A percentile compares a stretch with the other conserved stretches of the same genome.
Evolutionary conservation across 2,329 filamentous ascomycete genomes (phyloP).

Genomic region (Geosmithia putterillii): DNA sequence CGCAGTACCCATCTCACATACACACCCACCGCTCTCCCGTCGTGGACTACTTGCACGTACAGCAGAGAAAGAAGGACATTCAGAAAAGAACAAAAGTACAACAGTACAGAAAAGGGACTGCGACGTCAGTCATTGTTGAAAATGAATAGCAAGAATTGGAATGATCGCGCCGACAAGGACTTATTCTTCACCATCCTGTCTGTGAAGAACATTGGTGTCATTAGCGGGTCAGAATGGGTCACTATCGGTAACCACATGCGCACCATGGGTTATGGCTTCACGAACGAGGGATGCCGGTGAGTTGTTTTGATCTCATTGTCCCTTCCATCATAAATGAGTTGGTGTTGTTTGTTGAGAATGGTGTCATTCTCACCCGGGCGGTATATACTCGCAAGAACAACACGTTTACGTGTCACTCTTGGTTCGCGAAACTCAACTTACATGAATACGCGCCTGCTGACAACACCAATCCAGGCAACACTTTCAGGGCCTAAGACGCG

Average conservation of each 20-base stretch:
- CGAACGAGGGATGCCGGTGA: constrained; percentile 52
- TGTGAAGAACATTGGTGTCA: constrained; percentile 51
- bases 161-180: constrained; percentile 48
- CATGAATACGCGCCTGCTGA: not conserved
- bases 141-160: constrained; percentile 49
- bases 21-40: too few relatives aligned
- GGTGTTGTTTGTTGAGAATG: too few relatives aligned
- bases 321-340: not conserved
- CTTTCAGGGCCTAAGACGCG: constrained; percentile 44
- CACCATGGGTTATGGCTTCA: constrained; percentile 46
- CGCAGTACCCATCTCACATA: too few relatives aligned
- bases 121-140: constrained; percentile 1
- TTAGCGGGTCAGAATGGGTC: constrained; percentile 50
- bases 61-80: too few relatives aligned
- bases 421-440: too few relatives aligned
- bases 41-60: too few relatives aligned
- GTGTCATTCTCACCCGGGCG: too few relatives aligned
- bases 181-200: constrained; percentile 51
- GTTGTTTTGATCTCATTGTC: constrained; percentile 14
- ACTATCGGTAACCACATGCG: constrained; percentile 51
- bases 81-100: not conserved
- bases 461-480: constrained; percentile 33
- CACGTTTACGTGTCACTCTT: too few relatives aligned
- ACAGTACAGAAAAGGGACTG: not conserved
- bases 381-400: not conserved